A percentile compares a stretch with the other conserved stretches of the same genome.
Conservation (phyloP, 2,329 filamentous ascomycete species). For the Penicillium sp. region DNA sequence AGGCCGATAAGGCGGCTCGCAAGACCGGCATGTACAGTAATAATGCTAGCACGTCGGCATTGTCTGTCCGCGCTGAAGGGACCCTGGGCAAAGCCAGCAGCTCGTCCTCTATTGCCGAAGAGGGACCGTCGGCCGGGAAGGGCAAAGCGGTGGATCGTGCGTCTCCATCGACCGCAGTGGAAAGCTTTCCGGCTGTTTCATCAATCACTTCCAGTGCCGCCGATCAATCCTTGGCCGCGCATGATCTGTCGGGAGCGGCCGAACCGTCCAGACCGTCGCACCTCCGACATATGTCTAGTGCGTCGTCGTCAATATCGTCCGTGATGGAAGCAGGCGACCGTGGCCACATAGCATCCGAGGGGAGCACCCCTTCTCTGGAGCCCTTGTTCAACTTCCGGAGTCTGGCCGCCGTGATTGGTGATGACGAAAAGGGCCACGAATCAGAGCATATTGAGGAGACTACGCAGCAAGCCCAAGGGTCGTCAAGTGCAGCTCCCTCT, state of each 20-base stretch:
- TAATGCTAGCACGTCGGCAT: conserved; percentile 64
- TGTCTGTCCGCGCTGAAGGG: conserved; percentile 48
- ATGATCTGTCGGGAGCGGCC: conserved; percentile 43
- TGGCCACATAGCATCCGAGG: conserved; percentile 54
- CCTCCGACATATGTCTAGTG: conserved; percentile 80
- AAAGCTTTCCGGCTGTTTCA: conserved; percentile 11
- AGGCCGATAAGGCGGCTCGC: conserved; percentile 67
- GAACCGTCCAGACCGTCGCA: conserved; percentile 66
- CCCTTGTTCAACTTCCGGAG: conserved; percentile 92
- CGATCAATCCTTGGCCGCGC: conserved; percentile 21
- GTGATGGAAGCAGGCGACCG: conserved; percentile 61
- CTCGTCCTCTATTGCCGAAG: conserved; percentile 41
- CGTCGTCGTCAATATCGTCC: conserved; percentile 81
- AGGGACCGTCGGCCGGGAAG: conserved; percentile 53
- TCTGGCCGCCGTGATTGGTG: conserved; percentile 79
- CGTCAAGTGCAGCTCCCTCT: conserved; percentile 24
- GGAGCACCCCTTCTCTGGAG: conserved; percentile 60
- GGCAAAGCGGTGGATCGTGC: conserved; percentile 70
- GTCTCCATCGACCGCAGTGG: conserved; percentile 26
- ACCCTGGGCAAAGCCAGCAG: conserved; percentile 41
- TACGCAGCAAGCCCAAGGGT: conserved; percentile 22
- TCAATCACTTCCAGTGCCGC: conserved; percentile 5
- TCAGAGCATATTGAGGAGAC: conserved; percentile 43
- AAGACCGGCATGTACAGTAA: conserved; percentile 58
- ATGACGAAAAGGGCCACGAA: conserved; percentile 54